These are phyloP conservation scores for Melampsora occidentalis DNA, from an alignment of 1,284 basidiomycete species.

Conservation along the genomic window DNA sequence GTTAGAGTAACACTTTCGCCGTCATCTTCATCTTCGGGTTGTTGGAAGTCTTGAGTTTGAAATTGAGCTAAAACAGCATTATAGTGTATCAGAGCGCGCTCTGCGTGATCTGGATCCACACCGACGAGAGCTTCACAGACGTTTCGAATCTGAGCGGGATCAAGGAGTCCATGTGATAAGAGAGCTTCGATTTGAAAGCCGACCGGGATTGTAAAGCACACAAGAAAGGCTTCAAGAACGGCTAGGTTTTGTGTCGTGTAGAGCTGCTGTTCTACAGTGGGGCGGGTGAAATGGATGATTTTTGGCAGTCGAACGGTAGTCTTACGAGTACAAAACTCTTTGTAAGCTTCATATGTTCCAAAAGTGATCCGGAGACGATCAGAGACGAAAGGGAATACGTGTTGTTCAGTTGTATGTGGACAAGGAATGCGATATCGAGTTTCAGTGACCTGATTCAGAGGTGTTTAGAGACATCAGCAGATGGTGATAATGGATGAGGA, in stretches of 20 bases:
- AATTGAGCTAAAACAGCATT: background rate
- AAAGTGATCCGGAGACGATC: background rate
- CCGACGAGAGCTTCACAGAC: background rate
- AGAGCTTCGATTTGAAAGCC: constrained; percentile 67
- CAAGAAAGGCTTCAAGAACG: constrained; percentile 55
- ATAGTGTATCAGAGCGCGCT: constrained; percentile 5
- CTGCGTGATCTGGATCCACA: constrained; percentile 2
- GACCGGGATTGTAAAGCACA: constrained; percentile 61
- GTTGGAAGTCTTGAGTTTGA: background rate
- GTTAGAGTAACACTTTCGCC: background rate
- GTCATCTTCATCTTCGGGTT: background rate
- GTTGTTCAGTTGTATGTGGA: background rate
- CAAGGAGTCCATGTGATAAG: constrained; percentile 62
- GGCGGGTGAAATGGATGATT: constrained; percentile 1
- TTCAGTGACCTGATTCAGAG: background rate
- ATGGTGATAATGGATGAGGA: background rate
- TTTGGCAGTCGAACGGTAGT: constrained; percentile 1
- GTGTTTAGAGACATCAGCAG: background rate
- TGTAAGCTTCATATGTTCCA: background rate
- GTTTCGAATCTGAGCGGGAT: constrained; percentile 59
- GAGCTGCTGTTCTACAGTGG: background rate
- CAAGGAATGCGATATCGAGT: background rate
- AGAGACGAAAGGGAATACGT: constrained; percentile 5
- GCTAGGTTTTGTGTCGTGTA: constrained; percentile 50
- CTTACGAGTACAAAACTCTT: constrained; percentile 8